Conservation (phyloP, 2,329 filamentous ascomycete genomes). For the Fusarium scirpi region DNA sequence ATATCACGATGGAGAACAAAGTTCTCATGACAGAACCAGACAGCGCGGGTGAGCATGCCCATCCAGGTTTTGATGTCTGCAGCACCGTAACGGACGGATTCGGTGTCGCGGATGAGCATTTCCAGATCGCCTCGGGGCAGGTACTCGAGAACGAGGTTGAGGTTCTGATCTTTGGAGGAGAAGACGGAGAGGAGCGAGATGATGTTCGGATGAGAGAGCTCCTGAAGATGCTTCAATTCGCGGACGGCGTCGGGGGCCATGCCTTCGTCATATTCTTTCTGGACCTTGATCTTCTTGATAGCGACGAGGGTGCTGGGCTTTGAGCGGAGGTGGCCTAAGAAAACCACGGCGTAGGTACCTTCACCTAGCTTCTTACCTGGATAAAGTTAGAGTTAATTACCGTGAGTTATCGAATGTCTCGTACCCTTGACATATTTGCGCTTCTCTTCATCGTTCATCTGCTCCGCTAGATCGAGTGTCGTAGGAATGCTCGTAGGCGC, state of each 20-base stretch:
- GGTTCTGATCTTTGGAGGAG: constrained; percentile 94
- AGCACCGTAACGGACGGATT: constrained; percentile 81
- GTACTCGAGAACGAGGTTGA: constrained; percentile 95
- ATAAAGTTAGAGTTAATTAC: not conserved
- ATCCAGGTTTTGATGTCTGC: constrained; percentile 99
- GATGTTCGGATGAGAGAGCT: constrained; percentile 94
- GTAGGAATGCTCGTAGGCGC: constrained; percentile 51
- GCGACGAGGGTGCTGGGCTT: constrained; percentile 83
- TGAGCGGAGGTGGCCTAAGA: constrained; percentile 81
- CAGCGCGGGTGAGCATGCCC: constrained; percentile 91
- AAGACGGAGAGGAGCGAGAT: constrained; percentile 94
- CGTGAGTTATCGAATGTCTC: not conserved
- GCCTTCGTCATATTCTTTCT: constrained; percentile 88
- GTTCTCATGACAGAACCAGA: constrained; percentile 98
- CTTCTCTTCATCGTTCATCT: constrained; percentile 84
- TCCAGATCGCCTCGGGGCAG: constrained; percentile 94
- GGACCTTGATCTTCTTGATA: constrained; percentile 92
- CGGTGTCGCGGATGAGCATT: constrained; percentile 89
- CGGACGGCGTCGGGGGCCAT: constrained; percentile 95
- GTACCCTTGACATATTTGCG: constrained; percentile 89
- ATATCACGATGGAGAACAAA: constrained; percentile 96
- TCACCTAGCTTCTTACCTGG: constrained; percentile 90
- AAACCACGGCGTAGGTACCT: constrained; percentile 97
- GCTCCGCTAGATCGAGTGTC: constrained; percentile 75
- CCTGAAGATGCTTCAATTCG: constrained; percentile 94